Percentiles rank a stretch among this genome's conserved stretches.
phyloP scores from a whole-genome alignment of 202 grass and related monocot genomes.

The Dendrocalamus latiflorus region DNA sequence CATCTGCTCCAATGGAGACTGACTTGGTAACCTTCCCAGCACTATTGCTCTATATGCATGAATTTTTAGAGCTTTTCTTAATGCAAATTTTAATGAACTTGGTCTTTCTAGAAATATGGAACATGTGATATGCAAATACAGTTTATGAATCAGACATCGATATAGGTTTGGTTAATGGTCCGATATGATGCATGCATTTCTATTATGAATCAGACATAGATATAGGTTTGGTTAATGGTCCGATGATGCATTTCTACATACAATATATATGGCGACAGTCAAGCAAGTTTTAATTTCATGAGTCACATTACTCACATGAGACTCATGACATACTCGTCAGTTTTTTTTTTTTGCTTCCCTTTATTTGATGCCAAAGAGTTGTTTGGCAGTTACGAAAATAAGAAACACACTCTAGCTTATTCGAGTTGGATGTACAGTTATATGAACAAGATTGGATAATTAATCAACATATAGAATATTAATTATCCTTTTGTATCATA shows the following conservation, averaged over 20 bases:
- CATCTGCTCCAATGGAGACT: conserved; percentile 38
- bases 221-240: neutral
- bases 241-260: neutral
- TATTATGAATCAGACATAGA: neutral
- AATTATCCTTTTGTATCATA: neutral
- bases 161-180: neutral
- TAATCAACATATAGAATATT: neutral
- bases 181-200: neutral
- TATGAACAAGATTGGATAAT: neutral
- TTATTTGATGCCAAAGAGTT: neutral
- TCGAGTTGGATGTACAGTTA: neutral
- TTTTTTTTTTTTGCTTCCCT: neutral
- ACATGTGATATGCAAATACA: neutral
- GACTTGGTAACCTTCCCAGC: conserved; percentile 32
- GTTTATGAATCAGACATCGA: neutral
- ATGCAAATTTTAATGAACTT: neutral
- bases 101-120: conserved; percentile 1
- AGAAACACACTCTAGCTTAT: neutral
- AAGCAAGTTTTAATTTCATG: neutral
- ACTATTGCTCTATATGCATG: neutral
- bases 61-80: neutral
- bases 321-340: neutral
- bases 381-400: neutral
- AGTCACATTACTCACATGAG: neutral
- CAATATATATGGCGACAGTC: neutral